phyloP scores from a whole-genome alignment of 2,329 filamentous ascomycete genomes.

The Arthrobotrys iridis region DNA sequence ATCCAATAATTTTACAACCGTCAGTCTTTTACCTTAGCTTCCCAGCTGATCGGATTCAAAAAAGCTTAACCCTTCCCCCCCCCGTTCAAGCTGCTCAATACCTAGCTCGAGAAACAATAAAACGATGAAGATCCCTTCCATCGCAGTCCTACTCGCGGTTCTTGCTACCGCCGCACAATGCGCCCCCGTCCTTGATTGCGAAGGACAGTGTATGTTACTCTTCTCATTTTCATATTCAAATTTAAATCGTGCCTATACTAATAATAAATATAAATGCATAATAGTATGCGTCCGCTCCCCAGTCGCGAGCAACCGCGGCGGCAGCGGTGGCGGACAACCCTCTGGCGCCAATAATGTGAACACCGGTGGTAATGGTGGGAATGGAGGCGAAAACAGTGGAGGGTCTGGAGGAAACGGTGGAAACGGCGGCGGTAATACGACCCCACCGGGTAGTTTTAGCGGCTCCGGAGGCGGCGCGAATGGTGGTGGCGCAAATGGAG shows the following conservation, averaged over 20 bases:
- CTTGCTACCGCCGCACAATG: constrained; percentile 23
- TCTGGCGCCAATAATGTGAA: neutral
- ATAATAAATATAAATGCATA: neutral
- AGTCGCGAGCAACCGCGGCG: neutral
- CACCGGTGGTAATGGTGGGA: neutral
- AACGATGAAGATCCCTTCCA: constrained; percentile 26
- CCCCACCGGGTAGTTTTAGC: neutral
- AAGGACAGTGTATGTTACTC: constrained; percentile 9
- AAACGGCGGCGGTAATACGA: neutral
- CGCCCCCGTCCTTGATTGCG: constrained; percentile 21
- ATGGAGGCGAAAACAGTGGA: neutral
- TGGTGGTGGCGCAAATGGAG: neutral
- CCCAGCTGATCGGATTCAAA: neutral
- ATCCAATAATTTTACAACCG: neutral
- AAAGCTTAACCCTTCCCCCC: neutral
- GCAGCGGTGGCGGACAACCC: neutral
- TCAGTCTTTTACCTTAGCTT: neutral
- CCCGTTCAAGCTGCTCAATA: neutral
- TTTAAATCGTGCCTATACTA: neutral
- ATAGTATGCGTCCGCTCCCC: constrained; percentile 22
- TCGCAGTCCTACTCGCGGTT: neutral
- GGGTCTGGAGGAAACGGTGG: neutral
- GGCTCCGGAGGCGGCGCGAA: neutral
- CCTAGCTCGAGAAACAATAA: neutral
- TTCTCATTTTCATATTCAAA: neutral